phyloP scores from a whole-genome alignment of 768 basidiomycete species.

The Leccinum aurantiacum region DNA sequence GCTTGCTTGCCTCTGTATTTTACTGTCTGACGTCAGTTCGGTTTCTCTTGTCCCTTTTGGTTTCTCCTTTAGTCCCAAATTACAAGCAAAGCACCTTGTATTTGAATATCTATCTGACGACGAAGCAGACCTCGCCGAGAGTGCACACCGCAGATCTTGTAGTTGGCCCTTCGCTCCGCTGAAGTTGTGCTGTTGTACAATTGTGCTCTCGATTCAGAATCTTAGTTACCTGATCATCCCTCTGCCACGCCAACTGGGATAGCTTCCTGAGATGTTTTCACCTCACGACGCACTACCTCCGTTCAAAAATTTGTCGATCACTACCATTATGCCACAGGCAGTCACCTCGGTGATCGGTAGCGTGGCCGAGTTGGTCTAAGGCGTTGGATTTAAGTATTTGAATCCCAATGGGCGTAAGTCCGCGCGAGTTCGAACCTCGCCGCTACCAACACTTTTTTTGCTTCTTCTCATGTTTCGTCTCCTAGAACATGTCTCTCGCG shows the following conservation, averaged over 20 bases:
- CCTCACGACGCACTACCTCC: background rate
- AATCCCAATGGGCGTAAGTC: slow-evolving; percentile 81
- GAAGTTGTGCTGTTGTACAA: background rate
- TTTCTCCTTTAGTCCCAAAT: slow-evolving; percentile 10
- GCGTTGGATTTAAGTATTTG: slow-evolving; percentile 85
- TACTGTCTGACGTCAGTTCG: slow-evolving; percentile 21
- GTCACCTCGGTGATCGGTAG: slow-evolving; percentile 39
- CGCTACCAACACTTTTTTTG: slow-evolving; percentile 53
- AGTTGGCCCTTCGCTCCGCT: background rate
- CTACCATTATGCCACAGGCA: background rate
- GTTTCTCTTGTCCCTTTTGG: slow-evolving; percentile 4
- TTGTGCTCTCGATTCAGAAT: background rate
- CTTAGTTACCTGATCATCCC: background rate
- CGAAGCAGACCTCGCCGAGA: background rate
- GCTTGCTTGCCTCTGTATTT: slow-evolving; percentile 31
- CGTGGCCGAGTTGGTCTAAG: slow-evolving; percentile 91
- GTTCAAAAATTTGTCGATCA: background rate
- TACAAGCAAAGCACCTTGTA: slow-evolving; percentile 22
- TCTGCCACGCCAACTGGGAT: background rate
- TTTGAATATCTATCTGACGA: slow-evolving; percentile 13
- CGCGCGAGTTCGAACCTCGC: slow-evolving; percentile 94
- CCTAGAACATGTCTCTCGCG: background rate
- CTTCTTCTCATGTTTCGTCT: background rate
- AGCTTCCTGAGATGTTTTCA: background rate
- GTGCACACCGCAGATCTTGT: background rate